A percentile compares a stretch with the other conserved stretches of the same genome.
These are phyloP conservation scores for Fusarium equiseti DNA, from an alignment of 2,329 filamentous ascomycete genomes.

Conservation along the genomic window DNA sequence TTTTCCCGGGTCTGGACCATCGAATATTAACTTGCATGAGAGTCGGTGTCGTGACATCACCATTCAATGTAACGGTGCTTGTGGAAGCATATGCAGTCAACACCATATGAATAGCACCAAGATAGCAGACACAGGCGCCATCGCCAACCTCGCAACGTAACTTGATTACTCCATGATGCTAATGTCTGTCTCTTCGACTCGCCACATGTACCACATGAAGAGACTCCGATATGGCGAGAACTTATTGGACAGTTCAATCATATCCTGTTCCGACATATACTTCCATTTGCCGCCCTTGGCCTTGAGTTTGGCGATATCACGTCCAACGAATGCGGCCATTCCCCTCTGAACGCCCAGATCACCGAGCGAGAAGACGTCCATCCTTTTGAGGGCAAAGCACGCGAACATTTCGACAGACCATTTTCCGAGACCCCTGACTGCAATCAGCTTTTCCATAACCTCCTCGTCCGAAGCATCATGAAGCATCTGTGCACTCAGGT, in stretches of 20 bases:
- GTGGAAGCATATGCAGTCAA: slow-evolving; percentile 13
- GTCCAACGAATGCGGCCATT: slow-evolving; percentile 88
- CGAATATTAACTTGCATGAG: slow-evolving; percentile 3
- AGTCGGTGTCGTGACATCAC: slow-evolving; percentile 37
- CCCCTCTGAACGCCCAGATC: slow-evolving; percentile 95
- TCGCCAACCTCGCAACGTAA: slow-evolving; percentile 32
- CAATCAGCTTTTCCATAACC: slow-evolving; percentile 82
- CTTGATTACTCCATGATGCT: slow-evolving; percentile 63
- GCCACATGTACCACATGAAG: slow-evolving; percentile 99
- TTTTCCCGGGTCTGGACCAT: slow-evolving; percentile 16
- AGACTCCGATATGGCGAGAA: slow-evolving; percentile 90
- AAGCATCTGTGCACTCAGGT: slow-evolving; percentile 81
- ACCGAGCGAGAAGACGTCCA: slow-evolving; percentile 93
- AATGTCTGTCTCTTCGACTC: slow-evolving; percentile 82
- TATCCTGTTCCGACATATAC: slow-evolving; percentile 95
- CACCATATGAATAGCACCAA: slow-evolving; percentile 8
- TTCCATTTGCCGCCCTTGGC: slow-evolving; percentile 90
- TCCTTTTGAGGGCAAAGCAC: slow-evolving; percentile 91
- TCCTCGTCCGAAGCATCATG: slow-evolving; percentile 86
- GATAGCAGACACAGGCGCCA: slow-evolving; percentile 24
- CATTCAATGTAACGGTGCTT: slow-evolving; percentile 7
- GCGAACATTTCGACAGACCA: slow-evolving; percentile 99
- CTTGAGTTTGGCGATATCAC: slow-evolving; percentile 87
- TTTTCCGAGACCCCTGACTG: slow-evolving; percentile 85
- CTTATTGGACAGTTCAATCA: slow-evolving; percentile 82